Conservation (phyloP, 176 grass and related monocot genomes). For the Zea mays region DNA sequence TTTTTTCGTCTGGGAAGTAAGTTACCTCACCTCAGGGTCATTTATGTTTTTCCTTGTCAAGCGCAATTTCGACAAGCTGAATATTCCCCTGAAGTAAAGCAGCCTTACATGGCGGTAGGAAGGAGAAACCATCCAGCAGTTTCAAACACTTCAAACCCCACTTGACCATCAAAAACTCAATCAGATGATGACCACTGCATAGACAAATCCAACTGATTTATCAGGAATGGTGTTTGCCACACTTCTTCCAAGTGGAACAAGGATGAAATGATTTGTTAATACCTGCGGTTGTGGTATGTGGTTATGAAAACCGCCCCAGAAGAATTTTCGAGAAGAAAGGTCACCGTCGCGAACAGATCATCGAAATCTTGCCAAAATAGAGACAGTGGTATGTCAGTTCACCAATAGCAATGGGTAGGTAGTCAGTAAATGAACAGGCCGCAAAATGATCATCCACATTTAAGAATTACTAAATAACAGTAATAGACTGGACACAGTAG, state of each 20-base stretch:
- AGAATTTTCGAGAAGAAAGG: conserved; percentile 67
- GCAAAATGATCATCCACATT: background rate
- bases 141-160: conserved; percentile 83
- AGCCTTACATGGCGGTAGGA: conserved; percentile 72
- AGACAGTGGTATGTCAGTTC: conserved; percentile 3
- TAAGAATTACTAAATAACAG: background rate
- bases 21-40: conserved; percentile 11
- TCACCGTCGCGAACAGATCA: conserved; percentile 63
- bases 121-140: conserved; percentile 75
- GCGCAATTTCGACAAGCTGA: conserved; percentile 73
- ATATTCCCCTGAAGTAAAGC: conserved; percentile 66
- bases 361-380: conserved; percentile 65
- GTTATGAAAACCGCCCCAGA: conserved; percentile 69
- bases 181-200: conserved; percentile 78
- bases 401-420: background rate
- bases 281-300: conserved; percentile 89
- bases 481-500: background rate
- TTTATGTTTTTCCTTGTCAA: conserved; percentile 40
- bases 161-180: conserved; percentile 89
- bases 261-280: background rate
- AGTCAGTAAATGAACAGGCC: background rate
- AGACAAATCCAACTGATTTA: background rate
- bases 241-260: background rate
- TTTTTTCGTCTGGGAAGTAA: too few species aligned
- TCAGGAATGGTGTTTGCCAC: background rate